These are phyloP conservation scores for Solanum chaucha DNA, from an alignment of 257 asterid genomes.

Conservation along the genomic window DNA sequence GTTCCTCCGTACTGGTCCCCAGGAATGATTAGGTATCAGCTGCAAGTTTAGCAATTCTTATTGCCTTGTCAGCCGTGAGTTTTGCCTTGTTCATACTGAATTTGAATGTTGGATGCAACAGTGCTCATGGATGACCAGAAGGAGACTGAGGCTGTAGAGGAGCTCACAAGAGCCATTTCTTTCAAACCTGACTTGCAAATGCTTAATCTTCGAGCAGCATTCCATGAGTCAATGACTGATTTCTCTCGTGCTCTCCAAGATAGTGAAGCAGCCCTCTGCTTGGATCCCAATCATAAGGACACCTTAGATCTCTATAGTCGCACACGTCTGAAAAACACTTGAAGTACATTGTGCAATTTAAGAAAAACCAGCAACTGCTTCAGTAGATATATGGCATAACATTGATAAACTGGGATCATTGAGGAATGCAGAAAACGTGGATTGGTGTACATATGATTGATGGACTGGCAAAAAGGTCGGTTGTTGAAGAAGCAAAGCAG, in stretches of 20 bases:
- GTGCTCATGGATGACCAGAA: conserved; percentile 56
- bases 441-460: conserved; percentile 1
- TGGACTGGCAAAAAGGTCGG: neutral
- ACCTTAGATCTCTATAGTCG: conserved; percentile 41
- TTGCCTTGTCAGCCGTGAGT: neutral
- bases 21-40: neutral
- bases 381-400: neutral
- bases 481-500: neutral
- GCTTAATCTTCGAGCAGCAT: conserved; percentile 56
- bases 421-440: neutral
- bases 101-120: conserved; percentile 10
- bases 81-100: neutral
- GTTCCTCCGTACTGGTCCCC: neutral
- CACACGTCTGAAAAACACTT: conserved; percentile 11
- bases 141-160: conserved; percentile 46
- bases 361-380: neutral
- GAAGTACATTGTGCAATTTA: neutral
- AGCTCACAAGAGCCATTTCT: conserved; percentile 40
- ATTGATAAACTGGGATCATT: neutral
- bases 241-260: conserved; percentile 33
- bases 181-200: conserved; percentile 48
- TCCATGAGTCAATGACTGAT: conserved; percentile 48
- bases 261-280: conserved; percentile 53
- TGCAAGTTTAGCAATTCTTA: neutral
- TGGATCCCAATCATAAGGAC: conserved; percentile 50